Evolutionary conservation across 1,284 basidiomycete genomes (phyloP), one percentile per base, ranked within the genome.

Genomic region (Puccinia triticina): DNA sequence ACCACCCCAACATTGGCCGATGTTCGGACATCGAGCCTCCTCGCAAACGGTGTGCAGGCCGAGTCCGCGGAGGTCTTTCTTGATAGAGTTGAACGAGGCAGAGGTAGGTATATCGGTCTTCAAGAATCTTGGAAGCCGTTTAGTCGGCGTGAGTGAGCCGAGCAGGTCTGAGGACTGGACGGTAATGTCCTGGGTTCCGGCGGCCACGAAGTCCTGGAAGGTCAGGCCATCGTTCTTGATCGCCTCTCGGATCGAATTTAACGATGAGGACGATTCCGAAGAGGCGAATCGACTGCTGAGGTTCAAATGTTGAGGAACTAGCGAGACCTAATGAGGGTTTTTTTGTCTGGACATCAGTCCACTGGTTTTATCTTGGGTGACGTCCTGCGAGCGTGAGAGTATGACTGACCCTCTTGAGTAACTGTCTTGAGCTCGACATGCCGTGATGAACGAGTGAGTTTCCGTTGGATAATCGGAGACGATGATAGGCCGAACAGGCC

Each of bases 1-100:
- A 1, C 96, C 96, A 74, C 97, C 96, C 97, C 97, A 99, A 87
- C 97, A 99, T 86, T 99, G 96, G 43, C 96, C 97, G 82, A 99
- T 98, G 86, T 99, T 99, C 0, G 97, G 97, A 89, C 97, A 99
- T 83, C 96, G 91, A 37, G 97, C 97, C 88, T 99, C 97, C 88
- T 99, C 97, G 86, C 97, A 99, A 0, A 99, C 97, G 0, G 97
- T 99, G 86, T 96, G 94, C 73, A 99, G 89, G 12, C 91, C 91
- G 0, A 99, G 90, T 0, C 95, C 96, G 80, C 97, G 90, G 29
- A 99, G 89, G 87, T 99, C 97, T 85, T 93, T 93, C 90, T 97
- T 98, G 85, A 99, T 98, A 85, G 91, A 93, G 83, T 91, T 92
- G 87, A 93, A 99, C 16, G 94, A 95, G 40, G 90, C 89, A 37